Base-by-base conservation (phyloP, 352 stramenopile species). In the Pythium guiyangense region DNA sequence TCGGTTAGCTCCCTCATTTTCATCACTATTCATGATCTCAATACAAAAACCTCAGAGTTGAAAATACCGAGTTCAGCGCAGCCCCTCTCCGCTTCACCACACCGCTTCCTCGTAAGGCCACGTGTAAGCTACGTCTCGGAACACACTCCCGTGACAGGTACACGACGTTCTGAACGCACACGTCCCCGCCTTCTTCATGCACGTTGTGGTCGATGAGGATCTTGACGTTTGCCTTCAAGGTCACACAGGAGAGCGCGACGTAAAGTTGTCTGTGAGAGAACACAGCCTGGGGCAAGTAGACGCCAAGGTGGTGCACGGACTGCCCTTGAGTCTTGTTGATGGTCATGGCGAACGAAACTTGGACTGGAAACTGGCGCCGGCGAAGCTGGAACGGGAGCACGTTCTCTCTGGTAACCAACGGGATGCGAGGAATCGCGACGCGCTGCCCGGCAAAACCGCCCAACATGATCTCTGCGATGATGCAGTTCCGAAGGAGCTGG, bases 321-420 rank as follows among this genome's bases (percentile, higher is more conserved):
- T 72, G 67, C 12, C 59, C 62, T 61, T 76, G 65, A 0, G 58
- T 63, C 27, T 79, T 76, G 58, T 72, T 74, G 45, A 74, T 73
- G 0, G 65, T 72, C 67, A 76, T 76, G 0, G 59, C 64, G 25
- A 72, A 76, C 0, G 65, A 55, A 18, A 60, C 37, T n/a, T 65
- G 22, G 0, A 79, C 54, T 0, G 63, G 62, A 22, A 77, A 74
- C 51, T 73, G 66, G 6, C 60, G 66, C 0, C 53, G 44, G 14
- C 48, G 35, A 25, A 78, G 48, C 0, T 42, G 58, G 26, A 71
- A 78, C 0, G 59, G 61, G 18, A 72, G 68, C 0, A 63, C 47
- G 0, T 22, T 26, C 6, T 25, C 52, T 8, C 53, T 66, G 50
- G 18, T 67, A 26, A 31, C 39, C 56, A 44, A 64, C 51, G 48